phyloP scores from a whole-genome alignment of 2,329 filamentous ascomycete genomes.

The Berkeleyomyces basicola region DNA sequence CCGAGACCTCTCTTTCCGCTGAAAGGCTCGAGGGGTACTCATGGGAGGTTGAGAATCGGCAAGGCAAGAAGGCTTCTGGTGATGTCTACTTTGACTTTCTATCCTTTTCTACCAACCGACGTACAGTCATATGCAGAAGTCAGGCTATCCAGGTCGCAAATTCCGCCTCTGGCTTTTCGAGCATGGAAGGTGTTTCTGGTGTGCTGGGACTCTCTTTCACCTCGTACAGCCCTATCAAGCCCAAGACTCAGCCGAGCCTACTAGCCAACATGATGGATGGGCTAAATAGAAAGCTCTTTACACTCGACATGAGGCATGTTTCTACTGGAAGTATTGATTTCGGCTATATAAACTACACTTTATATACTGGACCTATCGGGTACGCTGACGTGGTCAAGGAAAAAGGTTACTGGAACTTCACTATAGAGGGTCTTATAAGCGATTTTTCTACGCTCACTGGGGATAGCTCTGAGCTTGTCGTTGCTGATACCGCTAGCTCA shows the following conservation, averaged over 20 bases:
- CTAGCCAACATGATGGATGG: conserved; percentile 20
- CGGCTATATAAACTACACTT: conserved; percentile 46
- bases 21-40: conserved; percentile 22
- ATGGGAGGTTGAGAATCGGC: conserved; percentile 29
- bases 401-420: conserved; percentile 44
- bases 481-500: conserved; percentile 45
- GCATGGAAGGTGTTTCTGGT: conserved; percentile 21
- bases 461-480: conserved; percentile 14
- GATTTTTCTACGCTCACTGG: neutral
- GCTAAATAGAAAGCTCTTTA: conserved; percentile 30
- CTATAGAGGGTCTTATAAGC: conserved; percentile 26
- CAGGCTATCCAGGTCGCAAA: conserved; percentile 29
- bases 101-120: conserved; percentile 17
- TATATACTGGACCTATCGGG: conserved; percentile 45
- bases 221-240: conserved; percentile 26
- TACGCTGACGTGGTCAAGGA: conserved; percentile 39
- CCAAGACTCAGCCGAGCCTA: conserved; percentile 27
- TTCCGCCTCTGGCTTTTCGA: conserved; percentile 26
- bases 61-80: conserved; percentile 26
- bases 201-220: conserved; percentile 29
- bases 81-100: conserved; percentile 29
- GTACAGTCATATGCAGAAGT: conserved; percentile 23
- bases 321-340: conserved; percentile 55
- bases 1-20: conserved; percentile 24
- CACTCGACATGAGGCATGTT: conserved; percentile 46